These are phyloP conservation scores for Apophysomyces ossiformis DNA, from an alignment of 371 early-diverging fungal genomes.

Conservation along the genomic window DNA sequence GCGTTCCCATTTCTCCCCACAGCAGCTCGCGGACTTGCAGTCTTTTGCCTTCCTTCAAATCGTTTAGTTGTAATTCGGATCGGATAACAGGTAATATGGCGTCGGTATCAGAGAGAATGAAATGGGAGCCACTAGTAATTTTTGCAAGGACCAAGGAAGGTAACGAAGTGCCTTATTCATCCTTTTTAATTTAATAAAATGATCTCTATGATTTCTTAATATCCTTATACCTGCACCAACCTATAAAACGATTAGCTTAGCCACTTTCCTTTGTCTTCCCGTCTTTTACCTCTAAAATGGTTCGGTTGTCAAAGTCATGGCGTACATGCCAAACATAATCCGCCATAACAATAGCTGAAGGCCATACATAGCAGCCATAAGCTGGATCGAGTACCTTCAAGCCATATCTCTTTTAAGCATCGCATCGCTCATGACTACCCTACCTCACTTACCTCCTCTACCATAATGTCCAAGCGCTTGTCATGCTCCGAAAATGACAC, in stretches of 20 bases:
- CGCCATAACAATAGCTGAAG: slow-evolving; percentile 55
- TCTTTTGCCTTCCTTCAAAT: slow-evolving; percentile 10
- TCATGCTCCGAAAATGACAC: slow-evolving; percentile 10
- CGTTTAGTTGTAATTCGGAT: slow-evolving; percentile 40
- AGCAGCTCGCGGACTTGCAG: slow-evolving; percentile 33
- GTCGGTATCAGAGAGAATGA: slow-evolving; percentile 52
- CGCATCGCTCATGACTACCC: neutral
- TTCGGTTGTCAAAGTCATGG: slow-evolving; percentile 22
- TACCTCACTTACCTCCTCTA: slow-evolving; percentile 17
- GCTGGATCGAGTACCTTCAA: slow-evolving; percentile 52
- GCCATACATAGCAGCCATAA: slow-evolving; percentile 65
- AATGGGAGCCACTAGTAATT: slow-evolving; percentile 2
- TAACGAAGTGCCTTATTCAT: slow-evolving; percentile 48
- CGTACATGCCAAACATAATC: slow-evolving; percentile 51
- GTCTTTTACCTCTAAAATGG: slow-evolving; percentile 38
- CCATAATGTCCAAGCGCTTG: slow-evolving; percentile 1
- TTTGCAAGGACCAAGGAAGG: slow-evolving; percentile 56
- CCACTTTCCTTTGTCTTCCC: neutral
- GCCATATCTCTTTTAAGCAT: neutral
- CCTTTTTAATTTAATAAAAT: neutral
- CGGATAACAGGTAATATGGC: slow-evolving; percentile 44
- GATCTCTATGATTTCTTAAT: neutral
- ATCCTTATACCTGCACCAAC: slow-evolving; percentile 11
- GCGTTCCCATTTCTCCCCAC: slow-evolving; percentile 51
- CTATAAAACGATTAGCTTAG: neutral